A percentile compares a stretch with the other conserved stretches of the same genome.
Conservation (phyloP, 148 eudicot species). For the Amaranthus hypochondriacus region DNA sequence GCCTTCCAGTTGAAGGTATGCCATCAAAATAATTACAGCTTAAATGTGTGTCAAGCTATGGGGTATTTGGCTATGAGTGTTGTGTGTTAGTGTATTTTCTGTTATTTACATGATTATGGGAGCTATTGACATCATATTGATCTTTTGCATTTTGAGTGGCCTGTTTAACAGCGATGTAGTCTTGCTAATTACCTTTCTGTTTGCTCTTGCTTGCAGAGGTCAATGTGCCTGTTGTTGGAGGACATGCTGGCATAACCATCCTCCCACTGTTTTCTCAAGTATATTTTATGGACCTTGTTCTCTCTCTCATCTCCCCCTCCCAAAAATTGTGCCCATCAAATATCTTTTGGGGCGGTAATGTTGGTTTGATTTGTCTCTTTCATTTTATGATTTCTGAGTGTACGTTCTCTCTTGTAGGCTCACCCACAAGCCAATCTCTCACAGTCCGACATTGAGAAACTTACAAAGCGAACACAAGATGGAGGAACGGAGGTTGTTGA, state of each 20-base stretch:
- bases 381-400: neutral
- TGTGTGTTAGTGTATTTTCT: too few relatives aligned
- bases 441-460: slow-evolving; percentile 46
- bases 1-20: slow-evolving; percentile 61
- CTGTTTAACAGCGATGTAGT: neutral
- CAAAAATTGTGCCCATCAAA: too few relatives aligned
- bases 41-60: neutral
- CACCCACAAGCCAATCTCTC: slow-evolving; percentile 69
- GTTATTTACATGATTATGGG: neutral
- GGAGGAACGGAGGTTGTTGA: slow-evolving; percentile 96
- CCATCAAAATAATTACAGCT: neutral
- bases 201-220: slow-evolving; percentile 44
- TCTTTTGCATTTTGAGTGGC: neutral
- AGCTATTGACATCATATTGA: neutral
- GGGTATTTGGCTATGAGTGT: too few relatives aligned
- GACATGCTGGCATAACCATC: slow-evolving; percentile 94
- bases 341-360: neutral
- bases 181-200: neutral
- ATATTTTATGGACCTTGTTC: slow-evolving; percentile 1
- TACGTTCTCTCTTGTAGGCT: slow-evolving; percentile 41
- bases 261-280: slow-evolving; percentile 96
- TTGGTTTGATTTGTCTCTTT: neutral
- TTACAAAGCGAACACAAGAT: slow-evolving; percentile 89
- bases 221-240: slow-evolving; percentile 92
- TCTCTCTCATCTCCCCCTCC: neutral